A percentile compares a stretch with the other conserved stretches of the same genome.
phyloP scores from a whole-genome alignment of 2,329 filamentous ascomycete genomes.

The Trichoderma aggressivum region DNA sequence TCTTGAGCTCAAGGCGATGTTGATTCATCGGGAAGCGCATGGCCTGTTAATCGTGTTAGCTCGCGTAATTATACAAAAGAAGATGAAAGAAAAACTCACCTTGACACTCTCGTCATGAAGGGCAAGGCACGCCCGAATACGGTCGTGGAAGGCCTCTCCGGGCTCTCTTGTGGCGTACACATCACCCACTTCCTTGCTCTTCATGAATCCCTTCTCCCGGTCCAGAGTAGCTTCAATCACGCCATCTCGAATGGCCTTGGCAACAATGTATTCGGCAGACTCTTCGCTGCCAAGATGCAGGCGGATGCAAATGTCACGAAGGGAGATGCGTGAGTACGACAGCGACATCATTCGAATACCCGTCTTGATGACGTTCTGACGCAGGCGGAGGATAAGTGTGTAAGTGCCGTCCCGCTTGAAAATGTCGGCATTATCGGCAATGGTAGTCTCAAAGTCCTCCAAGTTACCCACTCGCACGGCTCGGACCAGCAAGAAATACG shows the following conservation, averaged over 20 bases:
- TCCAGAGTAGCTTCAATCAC: constrained; percentile 95
- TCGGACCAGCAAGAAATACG: constrained; percentile 91
- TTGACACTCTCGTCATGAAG: constrained; percentile 98
- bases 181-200: constrained; percentile 94
- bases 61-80: not conserved
- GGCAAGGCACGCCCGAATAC: constrained; percentile 84
- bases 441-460: constrained; percentile 85
- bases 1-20: constrained; percentile 94
- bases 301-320: constrained; percentile 95
- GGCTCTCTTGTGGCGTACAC: constrained; percentile 95
- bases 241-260: constrained; percentile 95
- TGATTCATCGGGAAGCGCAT: constrained; percentile 99
- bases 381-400: constrained; percentile 86
- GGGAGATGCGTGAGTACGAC: constrained; percentile 93
- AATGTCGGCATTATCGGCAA: constrained; percentile 73
- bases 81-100: constrained; percentile 49
- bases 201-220: constrained; percentile 94
- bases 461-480: constrained; percentile 95
- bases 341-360: constrained; percentile 99
- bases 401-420: constrained; percentile 96
- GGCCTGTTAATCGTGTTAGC: constrained; percentile 52
- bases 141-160: constrained; percentile 95
- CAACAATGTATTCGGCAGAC: constrained; percentile 97
- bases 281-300: constrained; percentile 92
- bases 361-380: constrained; percentile 99